Base-by-base conservation (phyloP, 805 yeast species). In the Millerago galiae region DNA sequence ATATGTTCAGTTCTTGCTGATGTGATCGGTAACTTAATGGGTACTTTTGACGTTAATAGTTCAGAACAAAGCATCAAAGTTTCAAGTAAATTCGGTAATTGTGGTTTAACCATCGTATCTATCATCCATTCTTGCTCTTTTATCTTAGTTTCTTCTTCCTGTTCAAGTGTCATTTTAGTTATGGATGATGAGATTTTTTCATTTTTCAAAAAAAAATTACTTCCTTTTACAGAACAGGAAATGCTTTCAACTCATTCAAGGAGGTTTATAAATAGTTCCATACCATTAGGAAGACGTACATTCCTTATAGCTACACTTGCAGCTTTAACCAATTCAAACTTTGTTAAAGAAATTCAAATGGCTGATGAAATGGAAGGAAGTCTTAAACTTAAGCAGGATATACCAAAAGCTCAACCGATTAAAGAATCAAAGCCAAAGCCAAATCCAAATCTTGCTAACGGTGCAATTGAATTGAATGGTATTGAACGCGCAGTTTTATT, bases 381-480 rank as follows among this genome's bases (percentile, higher is more conserved):
- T 8, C 31, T 9, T 4, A 15, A 31, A 16, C 24, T 35, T 6
- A 16, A 37, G 8, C 35, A 26, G 4, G 24, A 21, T 21, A 17
- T 12, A 32, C 16, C 37, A 17, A 18, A 32, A 27, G 18, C 17
- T 33, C 16, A 48, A 40, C 42, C 42, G 13, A 13, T 10, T n/a
- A 30, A 32, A 32, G 24, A 32, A 32, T 59, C 17, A 59, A 55
- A 21, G 7, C 46, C 24, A 43, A 53, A 42, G 49, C 46, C 32
- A 29, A 8, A 58, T 54, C 35, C 46, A 53, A 50, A 70, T 35
- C 72, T 70, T 16, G 37, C 82, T 82, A 55, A 51, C 2, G 88
- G 86, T 2, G 95, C 89, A 59, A 81, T 91, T 10, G 95, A 95
- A 3, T 66, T 90, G 38, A 75, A 77, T 49, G 45, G 58, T 1